A percentile compares a stretch with the other conserved stretches of the same genome.
Conservation (phyloP, 257 asterid genomes). For the Plantago major region DNA sequence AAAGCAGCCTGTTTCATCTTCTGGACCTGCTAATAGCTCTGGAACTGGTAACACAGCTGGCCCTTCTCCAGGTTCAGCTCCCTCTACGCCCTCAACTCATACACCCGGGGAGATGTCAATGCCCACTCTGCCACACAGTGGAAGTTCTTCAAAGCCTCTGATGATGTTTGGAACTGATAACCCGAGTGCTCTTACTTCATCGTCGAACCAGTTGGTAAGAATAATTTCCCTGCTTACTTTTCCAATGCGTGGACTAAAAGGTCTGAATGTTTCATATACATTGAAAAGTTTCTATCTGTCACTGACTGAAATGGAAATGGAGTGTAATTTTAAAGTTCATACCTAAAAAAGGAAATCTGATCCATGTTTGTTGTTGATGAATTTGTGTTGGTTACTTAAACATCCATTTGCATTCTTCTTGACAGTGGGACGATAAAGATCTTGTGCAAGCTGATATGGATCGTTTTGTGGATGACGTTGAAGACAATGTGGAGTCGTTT, state of each 20-base stretch:
- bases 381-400: not conserved
- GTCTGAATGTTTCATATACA: too few species aligned
- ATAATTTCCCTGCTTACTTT: slow-evolving; percentile 6
- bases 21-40: slow-evolving; percentile 97
- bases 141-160: slow-evolving; percentile 77
- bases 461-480: slow-evolving; percentile 95
- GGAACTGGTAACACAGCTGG: slow-evolving; percentile 99
- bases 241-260: too few species aligned
- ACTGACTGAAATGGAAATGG: too few species aligned
- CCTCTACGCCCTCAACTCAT: slow-evolving; percentile 97
- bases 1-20: slow-evolving; percentile 84
- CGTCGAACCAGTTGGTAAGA: slow-evolving; percentile 89
- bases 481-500: slow-evolving; percentile 92
- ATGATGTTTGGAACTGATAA: slow-evolving; percentile 86
- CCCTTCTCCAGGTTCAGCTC: slow-evolving; percentile 99
- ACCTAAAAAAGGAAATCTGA: not conserved
- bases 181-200: slow-evolving; percentile 77
- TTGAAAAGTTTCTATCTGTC: too few species aligned
- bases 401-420: slow-evolving; percentile 25
- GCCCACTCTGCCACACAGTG: slow-evolving; percentile 79
- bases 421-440: slow-evolving; percentile 98
- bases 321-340: too few species aligned
- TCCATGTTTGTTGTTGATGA: slow-evolving; percentile 3
- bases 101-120: slow-evolving; percentile 92
- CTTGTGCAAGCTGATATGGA: slow-evolving; percentile 93